phyloP scores from a whole-genome alignment of 306 rosid species.

The Rosa chinensis region DNA sequence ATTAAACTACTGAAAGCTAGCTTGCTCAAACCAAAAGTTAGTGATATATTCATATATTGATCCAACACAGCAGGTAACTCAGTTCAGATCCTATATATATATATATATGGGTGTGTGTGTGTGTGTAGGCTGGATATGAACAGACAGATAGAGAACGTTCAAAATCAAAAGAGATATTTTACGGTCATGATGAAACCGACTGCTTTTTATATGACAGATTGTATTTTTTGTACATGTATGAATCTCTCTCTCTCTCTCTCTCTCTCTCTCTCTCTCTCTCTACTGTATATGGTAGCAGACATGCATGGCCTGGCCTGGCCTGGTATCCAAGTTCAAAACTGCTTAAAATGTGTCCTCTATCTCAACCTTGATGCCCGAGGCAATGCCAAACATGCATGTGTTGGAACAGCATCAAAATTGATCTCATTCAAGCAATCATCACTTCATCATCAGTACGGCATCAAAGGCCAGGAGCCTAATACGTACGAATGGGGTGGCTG shows the following conservation, averaged over 20 bases:
- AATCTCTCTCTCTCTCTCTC: background rate
- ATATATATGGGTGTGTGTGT: no score
- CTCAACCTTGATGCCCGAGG: background rate
- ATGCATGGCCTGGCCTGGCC: background rate
- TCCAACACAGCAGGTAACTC: background rate
- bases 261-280: background rate
- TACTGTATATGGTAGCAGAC: background rate
- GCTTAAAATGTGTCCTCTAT: background rate
- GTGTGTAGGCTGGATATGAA: no score
- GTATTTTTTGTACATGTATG: background rate
- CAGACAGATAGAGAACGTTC: background rate
- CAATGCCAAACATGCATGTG: conserved; percentile 6
- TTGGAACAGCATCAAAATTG: background rate
- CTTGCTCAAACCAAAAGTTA: background rate
- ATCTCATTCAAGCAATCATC: background rate
- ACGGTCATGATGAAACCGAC: background rate
- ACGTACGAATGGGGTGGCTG: background rate
- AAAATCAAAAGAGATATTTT: background rate
- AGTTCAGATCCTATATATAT: background rate
- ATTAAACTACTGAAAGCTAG: background rate
- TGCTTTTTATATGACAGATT: no score
- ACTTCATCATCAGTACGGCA: background rate
- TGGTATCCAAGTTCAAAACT: background rate
- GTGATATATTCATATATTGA: background rate
- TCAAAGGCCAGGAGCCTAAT: background rate